Base-by-base conservation (phyloP, 202 grass and related monocot genomes). In the Zizania palustris region DNA sequence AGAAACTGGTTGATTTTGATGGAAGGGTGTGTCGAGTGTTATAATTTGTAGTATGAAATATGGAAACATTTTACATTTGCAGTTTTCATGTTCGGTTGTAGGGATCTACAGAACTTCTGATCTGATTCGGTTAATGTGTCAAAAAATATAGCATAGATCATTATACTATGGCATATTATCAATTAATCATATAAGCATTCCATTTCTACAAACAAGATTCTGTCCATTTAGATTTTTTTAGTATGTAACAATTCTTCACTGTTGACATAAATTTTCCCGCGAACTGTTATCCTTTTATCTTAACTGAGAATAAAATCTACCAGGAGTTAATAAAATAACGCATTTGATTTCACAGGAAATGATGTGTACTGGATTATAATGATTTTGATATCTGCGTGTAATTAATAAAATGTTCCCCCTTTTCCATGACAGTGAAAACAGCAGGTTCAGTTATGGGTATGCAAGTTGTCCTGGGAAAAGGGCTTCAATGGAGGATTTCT, bases 401-500 rank as follows among this genome's bases (percentile, higher is more conserved):
- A 43, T 40, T 77, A 65, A 80, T 40, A 55, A 54, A 6, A 61
- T 10, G 45, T 5, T 59, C 33, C 69, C n/a, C 67, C 10, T 63
- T 82, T 79, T 61, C 34, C 35, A 58, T 82, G 50, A 59, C 80
- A 97, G 87, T 84, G 87, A 86, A 65, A 83, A 90, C 68, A 84
- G 91, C 33, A 91, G 60, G 65, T 92, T 94, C 66, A 86, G 65
- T 78, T 94, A 85, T 67, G 95, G 95, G 59, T 88, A 81, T 69
- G 95, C 95, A 15, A 97, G 91, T 63, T 28, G 28, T 28, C 88
- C 86, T 65, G 94, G 94, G 44, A 97, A 97, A 83, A 89, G 94
- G 60, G 62, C 90, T 48, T 93, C 94, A 8, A 97, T 97, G 94
- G 94, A 97, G 80, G 94, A 97, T 78, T 97, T 93, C 41, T 97